phyloP scores from a whole-genome alignment of 306 rosid genomes.

The Glycine latifolia region DNA sequence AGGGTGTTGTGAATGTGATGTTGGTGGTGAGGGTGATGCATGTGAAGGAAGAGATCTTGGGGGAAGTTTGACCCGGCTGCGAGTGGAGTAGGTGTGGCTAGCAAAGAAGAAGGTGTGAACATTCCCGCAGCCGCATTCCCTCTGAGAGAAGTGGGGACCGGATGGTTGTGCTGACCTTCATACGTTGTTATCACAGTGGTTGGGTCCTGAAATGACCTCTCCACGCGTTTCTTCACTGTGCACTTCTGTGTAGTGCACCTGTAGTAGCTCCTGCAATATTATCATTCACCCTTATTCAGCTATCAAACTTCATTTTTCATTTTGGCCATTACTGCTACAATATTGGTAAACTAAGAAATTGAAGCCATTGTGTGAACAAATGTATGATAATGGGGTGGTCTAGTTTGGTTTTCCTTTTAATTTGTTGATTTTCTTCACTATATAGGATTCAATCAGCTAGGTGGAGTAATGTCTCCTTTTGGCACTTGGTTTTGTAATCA shows the following conservation, averaged over 20 bases:
- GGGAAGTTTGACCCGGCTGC: constrained; percentile 53
- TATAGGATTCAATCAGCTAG: not conserved
- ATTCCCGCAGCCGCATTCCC: constrained; percentile 67
- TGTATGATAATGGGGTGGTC: not conserved
- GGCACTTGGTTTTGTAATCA: no score
- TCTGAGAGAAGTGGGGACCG: constrained; percentile 75
- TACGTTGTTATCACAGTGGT: constrained; percentile 82
- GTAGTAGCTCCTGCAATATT: constrained; percentile 74
- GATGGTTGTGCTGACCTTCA: constrained; percentile 92
- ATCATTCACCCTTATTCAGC: not conserved
- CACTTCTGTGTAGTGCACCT: constrained; percentile 90
- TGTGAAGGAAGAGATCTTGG: constrained; percentile 54
- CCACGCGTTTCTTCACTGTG: constrained; percentile 85
- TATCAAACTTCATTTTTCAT: not conserved
- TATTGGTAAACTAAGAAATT: not conserved
- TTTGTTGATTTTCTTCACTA: not conserved
- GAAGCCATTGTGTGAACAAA: not conserved
- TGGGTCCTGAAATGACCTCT: constrained; percentile 80
- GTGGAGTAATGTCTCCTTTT: not conserved
- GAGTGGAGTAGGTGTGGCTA: constrained; percentile 42
- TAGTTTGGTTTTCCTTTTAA: not conserved
- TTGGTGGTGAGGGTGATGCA: not conserved
- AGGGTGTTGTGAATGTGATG: constrained; percentile 12
- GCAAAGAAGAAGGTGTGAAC: constrained; percentile 63
- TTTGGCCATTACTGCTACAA: not conserved